Base-by-base conservation (phyloP, 2,329 filamentous ascomycete species). In the Beauveria scarabaeidicola region DNA sequence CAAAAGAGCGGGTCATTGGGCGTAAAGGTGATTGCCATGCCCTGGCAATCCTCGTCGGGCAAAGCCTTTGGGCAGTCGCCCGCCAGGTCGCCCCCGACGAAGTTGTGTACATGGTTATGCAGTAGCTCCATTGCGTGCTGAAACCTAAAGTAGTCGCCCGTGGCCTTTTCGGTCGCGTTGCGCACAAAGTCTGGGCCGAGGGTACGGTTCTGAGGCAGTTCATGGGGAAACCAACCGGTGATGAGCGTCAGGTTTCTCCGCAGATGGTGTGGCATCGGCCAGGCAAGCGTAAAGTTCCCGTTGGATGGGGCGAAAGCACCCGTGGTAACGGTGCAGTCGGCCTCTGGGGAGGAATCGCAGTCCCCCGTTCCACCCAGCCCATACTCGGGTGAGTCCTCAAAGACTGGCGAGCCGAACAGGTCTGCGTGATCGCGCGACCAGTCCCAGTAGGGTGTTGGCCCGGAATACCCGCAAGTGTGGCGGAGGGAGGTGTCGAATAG, bases 381-480 rank as follows among this genome's bases (percentile, higher is more conserved):
- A 15, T 54, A 29, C 38, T 43, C 38, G 21, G 52, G 47, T 13
- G 56, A 58, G 38, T 58, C 56, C 40, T 58, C 56, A 19, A 58
- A 36, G 2, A 58, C 56, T 10, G 56, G 32, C 19, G 56, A 41
- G 36, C 32, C 47, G 36, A 58, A 40, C 5, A 58, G 47, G 38
- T 58, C 38, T 5, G 56, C 56, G 17, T 58, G 46, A 17, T 58
- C 56, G 36, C 15, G 56, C 10, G 56, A 58, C 56, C 56, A 58
- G 56, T 52, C 56, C 56, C 56, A 52, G n/a, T 58, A 58, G 6
- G 56, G 56, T 23, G 56, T 58, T 7, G 47, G 56, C 23, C 56
- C 56, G 5, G 17, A 15, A 25, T 58, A 58, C 21, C 56, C 56
- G 36, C 56, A 58, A 23, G 15, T 58, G 38, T 19, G 19, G 2